Evolutionary conservation across 257 asterid species (phyloP), one percentile per base, ranked within the genome.

Genomic region (Linderniella brevidens): DNA sequence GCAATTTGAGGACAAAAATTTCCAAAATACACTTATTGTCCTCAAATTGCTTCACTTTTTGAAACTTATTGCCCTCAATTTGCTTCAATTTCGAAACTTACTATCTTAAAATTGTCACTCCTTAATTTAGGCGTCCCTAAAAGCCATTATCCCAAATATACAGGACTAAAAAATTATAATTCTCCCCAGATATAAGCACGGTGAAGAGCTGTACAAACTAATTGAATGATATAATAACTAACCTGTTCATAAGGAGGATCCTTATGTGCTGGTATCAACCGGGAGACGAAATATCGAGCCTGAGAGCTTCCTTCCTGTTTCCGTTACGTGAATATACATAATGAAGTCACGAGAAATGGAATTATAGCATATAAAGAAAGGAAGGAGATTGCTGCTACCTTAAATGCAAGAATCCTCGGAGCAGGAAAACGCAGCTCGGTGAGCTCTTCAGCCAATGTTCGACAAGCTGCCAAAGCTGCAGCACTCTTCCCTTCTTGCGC

Each of bases 231-330:
- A 25, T 13, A n/a, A 55, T 52, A 50, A 61, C 58, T 35, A 61
- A 80, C 97, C 77, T 88, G 95, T 60, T 88, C 98, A 32, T 88
- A 88, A 5, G 95, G 93, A 50, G 98, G 98, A 52, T 88, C 98
- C 65, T 81, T 80, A 56, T 84, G 98, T 37, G 94, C 98, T 35
- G 94, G 95, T 62, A 88, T 80, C 71, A 88, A 53, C 17, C 98
- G 90, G 41, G 95, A 74, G 55, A 84, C 92, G 62, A 88, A 88
- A 62, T 84, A 88, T 16, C 98, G 77, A 60, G 98, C 98, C 77
- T 88, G 95, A 17, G 98, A 88, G 65, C 98, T 88, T 43, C 98
- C 98, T 67, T 88, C 98, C 98, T 88, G 81, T 68, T 38, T 51
- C 52, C 57, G 54, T 57, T 41, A 9, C 19, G 15, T 9, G 48